phyloP scores from a whole-genome alignment of 805 yeast species.

The Candida hispaniensis region DNA sequence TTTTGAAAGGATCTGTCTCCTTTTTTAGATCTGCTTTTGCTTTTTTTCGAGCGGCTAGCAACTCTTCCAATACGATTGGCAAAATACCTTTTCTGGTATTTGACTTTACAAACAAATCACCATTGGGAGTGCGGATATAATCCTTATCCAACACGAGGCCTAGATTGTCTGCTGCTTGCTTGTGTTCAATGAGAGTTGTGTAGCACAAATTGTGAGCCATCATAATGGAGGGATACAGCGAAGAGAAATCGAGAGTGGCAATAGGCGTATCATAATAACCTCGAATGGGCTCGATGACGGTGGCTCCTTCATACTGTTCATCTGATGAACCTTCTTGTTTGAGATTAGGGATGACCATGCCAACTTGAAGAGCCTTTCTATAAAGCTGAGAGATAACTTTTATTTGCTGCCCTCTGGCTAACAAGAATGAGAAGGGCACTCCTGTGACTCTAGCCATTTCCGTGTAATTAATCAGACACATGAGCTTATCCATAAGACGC shows the following conservation, averaged over 20 bases:
- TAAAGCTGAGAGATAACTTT: slow-evolving; percentile 92
- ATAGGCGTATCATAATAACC: slow-evolving; percentile 97
- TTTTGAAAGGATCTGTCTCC: slow-evolving; percentile 88
- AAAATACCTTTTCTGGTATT: slow-evolving; percentile 67
- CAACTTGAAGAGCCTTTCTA: slow-evolving; percentile 80
- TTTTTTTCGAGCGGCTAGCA: slow-evolving; percentile 80
- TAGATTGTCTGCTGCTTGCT: slow-evolving; percentile 54
- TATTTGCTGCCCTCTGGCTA: slow-evolving; percentile 93
- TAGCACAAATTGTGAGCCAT: slow-evolving; percentile 98
- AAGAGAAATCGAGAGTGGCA: slow-evolving; percentile 95
- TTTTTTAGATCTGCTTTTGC: slow-evolving; percentile 85
- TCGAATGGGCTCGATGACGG: slow-evolving; percentile 91
- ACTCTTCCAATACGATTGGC: slow-evolving; percentile 84
- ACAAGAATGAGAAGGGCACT: slow-evolving; percentile 83
- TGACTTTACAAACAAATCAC: slow-evolving; percentile 75
- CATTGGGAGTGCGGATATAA: slow-evolving; percentile 80
- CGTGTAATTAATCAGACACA: slow-evolving; percentile 94
- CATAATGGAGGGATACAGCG: slow-evolving; percentile 96
- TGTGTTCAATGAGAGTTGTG: slow-evolving; percentile 73
- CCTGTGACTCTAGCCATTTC: slow-evolving; percentile 99
- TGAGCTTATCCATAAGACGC: slow-evolving; percentile 77
- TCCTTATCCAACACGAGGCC: slow-evolving; percentile 59
- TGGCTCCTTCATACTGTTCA: slow-evolving; percentile 96
- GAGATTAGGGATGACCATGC: slow-evolving; percentile 85
- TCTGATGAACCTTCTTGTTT: slow-evolving; percentile 69